Conservation (phyloP, 768 basidiomycete species). For the Mrakia hoshinonis region DNA sequence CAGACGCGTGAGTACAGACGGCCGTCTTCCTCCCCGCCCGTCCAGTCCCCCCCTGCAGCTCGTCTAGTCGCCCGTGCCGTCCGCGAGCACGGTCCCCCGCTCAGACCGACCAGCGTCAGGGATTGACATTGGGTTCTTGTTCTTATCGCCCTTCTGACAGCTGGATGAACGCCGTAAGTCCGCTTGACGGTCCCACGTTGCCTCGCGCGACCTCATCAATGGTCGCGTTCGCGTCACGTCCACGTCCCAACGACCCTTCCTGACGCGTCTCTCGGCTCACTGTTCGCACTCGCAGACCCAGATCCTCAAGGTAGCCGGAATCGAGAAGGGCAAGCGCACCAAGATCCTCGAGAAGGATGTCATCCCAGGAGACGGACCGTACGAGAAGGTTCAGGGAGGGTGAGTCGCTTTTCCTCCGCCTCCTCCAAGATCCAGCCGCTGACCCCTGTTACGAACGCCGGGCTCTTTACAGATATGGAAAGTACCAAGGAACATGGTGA, state of each 20-base stretch:
- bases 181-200: neutral
- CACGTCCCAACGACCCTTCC: neutral
- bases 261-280: neutral
- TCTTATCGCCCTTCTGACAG: slow-evolving; percentile 18
- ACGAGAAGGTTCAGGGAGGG: slow-evolving; percentile 97
- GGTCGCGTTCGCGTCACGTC: slow-evolving; percentile 7
- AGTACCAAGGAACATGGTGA: slow-evolving; percentile 98
- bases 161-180: slow-evolving; percentile 59
- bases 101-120: no score
- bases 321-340: slow-evolving; percentile 90
- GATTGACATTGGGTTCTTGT: no score
- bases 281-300: slow-evolving; percentile 51
- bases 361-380: slow-evolving; percentile 49
- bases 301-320: slow-evolving; percentile 95
- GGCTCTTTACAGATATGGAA: slow-evolving; percentile 82
- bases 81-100: neutral
- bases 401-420: no score
- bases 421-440: no score
- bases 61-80: neutral
- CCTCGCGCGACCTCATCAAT: neutral
- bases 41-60: neutral
- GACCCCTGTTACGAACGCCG: no score
- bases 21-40: neutral
- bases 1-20: slow-evolving; percentile 58
- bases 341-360: slow-evolving; percentile 94